Evolutionary conservation across 1,284 basidiomycete species (phyloP).

Genomic region (Schizophyllum amplum): DNA sequence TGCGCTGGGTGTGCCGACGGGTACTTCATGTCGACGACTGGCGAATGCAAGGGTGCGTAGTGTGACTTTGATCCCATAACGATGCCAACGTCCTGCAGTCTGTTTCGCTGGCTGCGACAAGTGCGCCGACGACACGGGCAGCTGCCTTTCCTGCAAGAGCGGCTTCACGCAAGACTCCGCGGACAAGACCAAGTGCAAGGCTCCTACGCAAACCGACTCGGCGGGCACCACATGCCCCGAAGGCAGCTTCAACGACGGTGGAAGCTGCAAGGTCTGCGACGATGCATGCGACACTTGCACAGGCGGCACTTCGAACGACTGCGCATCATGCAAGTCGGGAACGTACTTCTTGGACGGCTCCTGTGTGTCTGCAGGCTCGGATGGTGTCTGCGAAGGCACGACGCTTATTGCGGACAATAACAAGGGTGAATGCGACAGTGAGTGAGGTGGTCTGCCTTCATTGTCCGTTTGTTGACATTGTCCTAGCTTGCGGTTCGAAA

Average conservation of each 20-base stretch:
- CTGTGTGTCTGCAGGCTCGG: constrained; percentile 55
- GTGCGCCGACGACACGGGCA: constrained; percentile 58
- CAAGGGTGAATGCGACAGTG: constrained; percentile 74
- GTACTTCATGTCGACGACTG: constrained; percentile 62
- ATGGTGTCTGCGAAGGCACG: constrained; percentile 65
- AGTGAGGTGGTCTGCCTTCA: constrained; percentile 23
- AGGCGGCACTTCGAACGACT: constrained; percentile 61
- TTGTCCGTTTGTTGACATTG: constrained; percentile 4
- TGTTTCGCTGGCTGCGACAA: constrained; percentile 64
- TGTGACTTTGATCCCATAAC: constrained; percentile 13
- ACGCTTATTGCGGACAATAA: constrained; percentile 71
- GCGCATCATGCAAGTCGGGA: constrained; percentile 42
- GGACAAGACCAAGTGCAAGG: constrained; percentile 60
- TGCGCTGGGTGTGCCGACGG: constrained; percentile 68
- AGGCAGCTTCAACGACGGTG: constrained; percentile 53
- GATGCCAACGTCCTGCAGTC: no score
- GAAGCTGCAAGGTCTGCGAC: constrained; percentile 52
- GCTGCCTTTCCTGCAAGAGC: constrained; percentile 61
- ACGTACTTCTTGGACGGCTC: constrained; percentile 35
- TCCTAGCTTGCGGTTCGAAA: constrained; percentile 63
- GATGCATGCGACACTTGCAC: constrained; percentile 62
- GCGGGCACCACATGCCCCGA: constrained; percentile 54
- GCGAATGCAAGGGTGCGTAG: constrained; percentile 67
- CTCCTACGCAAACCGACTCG: constrained; percentile 38
- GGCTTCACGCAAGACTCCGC: constrained; percentile 60